Base-by-base conservation (phyloP, 2,329 filamentous ascomycete species). In the Aspergillus unguis region DNA sequence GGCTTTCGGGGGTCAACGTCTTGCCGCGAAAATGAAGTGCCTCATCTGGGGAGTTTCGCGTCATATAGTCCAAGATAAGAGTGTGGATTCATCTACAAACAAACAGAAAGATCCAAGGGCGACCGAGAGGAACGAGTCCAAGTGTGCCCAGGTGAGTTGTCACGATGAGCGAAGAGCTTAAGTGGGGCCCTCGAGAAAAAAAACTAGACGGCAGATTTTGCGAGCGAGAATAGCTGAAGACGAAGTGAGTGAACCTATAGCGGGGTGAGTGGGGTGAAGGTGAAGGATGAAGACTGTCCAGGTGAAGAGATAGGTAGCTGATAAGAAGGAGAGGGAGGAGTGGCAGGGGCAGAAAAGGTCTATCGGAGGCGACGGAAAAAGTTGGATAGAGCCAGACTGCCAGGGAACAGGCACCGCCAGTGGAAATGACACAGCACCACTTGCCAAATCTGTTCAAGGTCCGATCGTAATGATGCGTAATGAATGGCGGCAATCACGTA, bases 1-100 rank as follows among this genome's bases (percentile, higher is more conserved):
- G 86, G 67, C 85, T 88, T 66, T 86, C 82, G 58, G 86, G 86
- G 66, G 84, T 86, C 65, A 86, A 74, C 59, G 81, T 81, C 69
- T 84, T 80, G 73, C 83, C 83, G 67, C 80, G 81, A 68, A 84
- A 82, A 69, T 85, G 80, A 79, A 74, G 65, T 48, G 69, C 72
- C 65, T 76, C 74, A 68, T 75, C 68, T 52, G 69, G 71, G 59
- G 69, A 74, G 73, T 75, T 77, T 69, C 75, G 74, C 69, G 74
- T 79, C 80, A 83, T 83, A 71, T 78, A 79, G 70, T 65, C 63
- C 67, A 70, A 63, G 62, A 56, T 58, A 60, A 63, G 60, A 63
- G 60, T 64, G 64, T 53, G 59, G 66, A 69, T 69, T 72, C 71
- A 74, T 74, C 66, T 72, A 72, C 68, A 69, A 65, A 55, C 40